phyloP scores from a whole-genome alignment of 805 yeast genomes.

The Ogataea dorogensis region DNA sequence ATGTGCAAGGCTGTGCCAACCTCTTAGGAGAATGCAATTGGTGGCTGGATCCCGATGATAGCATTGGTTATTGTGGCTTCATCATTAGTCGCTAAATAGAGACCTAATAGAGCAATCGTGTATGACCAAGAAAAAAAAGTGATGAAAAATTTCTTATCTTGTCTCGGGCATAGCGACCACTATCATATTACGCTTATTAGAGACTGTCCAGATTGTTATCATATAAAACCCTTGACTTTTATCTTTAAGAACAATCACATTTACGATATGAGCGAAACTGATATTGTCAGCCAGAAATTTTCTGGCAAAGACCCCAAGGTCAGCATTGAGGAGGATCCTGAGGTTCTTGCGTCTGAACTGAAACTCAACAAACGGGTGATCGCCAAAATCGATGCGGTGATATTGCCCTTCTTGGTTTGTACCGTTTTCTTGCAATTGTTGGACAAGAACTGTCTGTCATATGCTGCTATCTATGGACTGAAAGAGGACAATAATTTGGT shows the following conservation, averaged over 20 bases:
- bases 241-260: not conserved
- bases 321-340: constrained; percentile 14
- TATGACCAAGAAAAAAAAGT: not conserved
- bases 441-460: constrained; percentile 43
- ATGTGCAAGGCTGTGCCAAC: constrained; percentile 28
- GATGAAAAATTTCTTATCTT: not conserved
- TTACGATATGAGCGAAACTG: no score
- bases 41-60: constrained; percentile 25
- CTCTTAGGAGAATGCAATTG: constrained; percentile 25
- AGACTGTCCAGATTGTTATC: no score
- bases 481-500: constrained; percentile 37
- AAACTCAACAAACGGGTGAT: constrained; percentile 22
- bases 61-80: constrained; percentile 22
- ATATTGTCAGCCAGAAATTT: no score
- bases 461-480: constrained; percentile 48
- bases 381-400: constrained; percentile 23
- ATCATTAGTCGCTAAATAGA: constrained; percentile 17
- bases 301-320: not conserved
- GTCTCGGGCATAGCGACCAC: not conserved
- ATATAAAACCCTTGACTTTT: not conserved
- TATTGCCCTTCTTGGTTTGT: constrained; percentile 31
- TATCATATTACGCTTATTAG: no score
- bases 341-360: constrained; percentile 16
- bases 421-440: constrained; percentile 31
- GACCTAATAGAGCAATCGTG: not conserved